Evolutionary conservation across 2,329 filamentous ascomycete species (phyloP).

Genomic region (Penicillium sp.): DNA sequence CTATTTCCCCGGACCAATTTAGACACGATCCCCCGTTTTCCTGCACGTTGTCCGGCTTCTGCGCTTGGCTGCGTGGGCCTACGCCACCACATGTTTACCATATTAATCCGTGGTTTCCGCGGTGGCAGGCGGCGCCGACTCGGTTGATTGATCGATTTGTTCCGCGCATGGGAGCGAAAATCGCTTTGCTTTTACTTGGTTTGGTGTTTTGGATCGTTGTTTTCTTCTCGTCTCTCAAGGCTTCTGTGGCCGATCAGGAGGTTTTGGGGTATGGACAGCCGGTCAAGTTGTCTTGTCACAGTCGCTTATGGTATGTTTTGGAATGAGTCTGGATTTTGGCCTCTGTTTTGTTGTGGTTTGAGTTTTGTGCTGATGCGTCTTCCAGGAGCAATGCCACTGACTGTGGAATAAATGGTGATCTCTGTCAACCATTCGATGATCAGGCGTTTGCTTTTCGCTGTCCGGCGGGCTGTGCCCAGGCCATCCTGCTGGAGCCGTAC

Average conservation of each 20-base stretch:
- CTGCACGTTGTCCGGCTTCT: conserved; percentile 25
- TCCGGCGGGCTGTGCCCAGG: conserved; percentile 57
- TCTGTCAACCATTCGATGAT: conserved; percentile 59
- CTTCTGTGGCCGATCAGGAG: conserved; percentile 31
- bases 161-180: conserved; percentile 24
- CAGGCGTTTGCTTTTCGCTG: conserved; percentile 58
- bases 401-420: conserved; percentile 60
- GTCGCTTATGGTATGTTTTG: conserved; percentile 38
- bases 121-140: conserved; percentile 35
- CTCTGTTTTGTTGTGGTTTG: neutral
- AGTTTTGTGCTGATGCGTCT: neutral
- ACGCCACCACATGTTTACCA: conserved; percentile 33
- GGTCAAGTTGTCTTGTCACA: conserved; percentile 36
- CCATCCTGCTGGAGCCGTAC: conserved; percentile 56
- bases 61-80: conserved; percentile 33
- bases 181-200: conserved; percentile 26
- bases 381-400: conserved; percentile 36
- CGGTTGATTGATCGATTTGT: conserved; percentile 33
- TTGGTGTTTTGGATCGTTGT: conserved; percentile 34
- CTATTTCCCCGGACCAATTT: neutral
- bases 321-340: neutral
- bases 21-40: conserved; percentile 4
- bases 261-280: conserved; percentile 36
- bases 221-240: conserved; percentile 34
- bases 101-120: conserved; percentile 35